phyloP scores from a whole-genome alignment of 306 rosid genomes.

The Quercus parvula region DNA sequence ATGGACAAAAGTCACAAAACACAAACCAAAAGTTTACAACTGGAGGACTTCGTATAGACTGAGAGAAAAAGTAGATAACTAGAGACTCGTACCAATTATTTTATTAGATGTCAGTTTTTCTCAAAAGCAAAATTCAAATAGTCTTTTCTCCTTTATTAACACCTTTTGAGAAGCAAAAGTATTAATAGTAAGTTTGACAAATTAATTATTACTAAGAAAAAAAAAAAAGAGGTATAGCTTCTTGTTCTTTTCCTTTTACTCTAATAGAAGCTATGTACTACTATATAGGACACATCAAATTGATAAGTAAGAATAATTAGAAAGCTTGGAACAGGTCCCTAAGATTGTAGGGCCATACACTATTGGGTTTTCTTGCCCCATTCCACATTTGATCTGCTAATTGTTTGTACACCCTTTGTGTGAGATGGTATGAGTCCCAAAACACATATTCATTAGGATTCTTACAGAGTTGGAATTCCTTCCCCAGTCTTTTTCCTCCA shows the following conservation, averaged over 20 bases:
- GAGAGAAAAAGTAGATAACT: no score
- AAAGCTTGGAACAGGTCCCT: slow-evolving; percentile 44
- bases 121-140: background rate
- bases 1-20: no score
- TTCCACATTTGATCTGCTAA: slow-evolving; percentile 63
- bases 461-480: slow-evolving; percentile 53
- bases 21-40: no score
- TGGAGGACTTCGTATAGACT: no score
- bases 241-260: background rate
- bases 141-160: background rate
- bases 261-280: background rate
- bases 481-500: slow-evolving; percentile 72
- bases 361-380: slow-evolving; percentile 14
- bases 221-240: background rate
- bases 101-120: background rate
- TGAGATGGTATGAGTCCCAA: slow-evolving; percentile 87
- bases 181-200: background rate
- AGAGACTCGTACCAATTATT: background rate
- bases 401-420: slow-evolving; percentile 61
- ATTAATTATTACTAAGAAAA: background rate
- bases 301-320: background rate
- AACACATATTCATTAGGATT: slow-evolving; percentile 53
- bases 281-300: background rate
- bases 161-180: background rate
- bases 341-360: slow-evolving; percentile 35